Conservation (phyloP, 1,139 yeast genomes). For the Yamadazyma trypodendri region DNA sequence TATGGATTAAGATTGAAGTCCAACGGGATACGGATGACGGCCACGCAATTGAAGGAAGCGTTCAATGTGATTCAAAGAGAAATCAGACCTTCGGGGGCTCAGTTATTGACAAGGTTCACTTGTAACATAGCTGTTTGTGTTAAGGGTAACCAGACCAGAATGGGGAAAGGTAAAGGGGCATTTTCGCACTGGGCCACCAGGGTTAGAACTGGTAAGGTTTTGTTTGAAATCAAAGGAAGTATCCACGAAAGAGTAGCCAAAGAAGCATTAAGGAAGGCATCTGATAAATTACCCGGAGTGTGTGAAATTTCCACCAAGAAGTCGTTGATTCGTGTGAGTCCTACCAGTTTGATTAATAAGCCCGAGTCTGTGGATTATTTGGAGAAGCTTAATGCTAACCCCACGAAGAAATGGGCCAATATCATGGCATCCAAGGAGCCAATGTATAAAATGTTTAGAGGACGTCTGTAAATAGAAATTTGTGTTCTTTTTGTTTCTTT, state of each 20-base stretch:
- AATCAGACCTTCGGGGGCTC: slow-evolving; percentile 70
- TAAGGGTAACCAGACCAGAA: slow-evolving; percentile 98
- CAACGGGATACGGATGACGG: slow-evolving; percentile 85
- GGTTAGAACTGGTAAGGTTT: slow-evolving; percentile 91
- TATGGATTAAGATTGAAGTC: slow-evolving; percentile 86
- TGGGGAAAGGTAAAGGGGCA: slow-evolving; percentile 99
- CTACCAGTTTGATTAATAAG: slow-evolving; percentile 44
- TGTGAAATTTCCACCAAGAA: slow-evolving; percentile 78
- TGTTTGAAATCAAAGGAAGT: slow-evolving; percentile 79
- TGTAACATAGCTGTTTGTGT: slow-evolving; percentile 90
- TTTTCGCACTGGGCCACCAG: slow-evolving; percentile 97
- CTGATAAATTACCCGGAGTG: slow-evolving; percentile 88
- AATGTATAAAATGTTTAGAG: slow-evolving; percentile 52
- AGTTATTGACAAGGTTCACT: slow-evolving; percentile 74
- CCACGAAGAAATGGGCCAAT: slow-evolving; percentile 62
- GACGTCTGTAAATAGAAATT: slow-evolving; percentile 32
- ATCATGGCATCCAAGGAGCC: slow-evolving; percentile 49
- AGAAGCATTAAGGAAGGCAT: slow-evolving; percentile 89
- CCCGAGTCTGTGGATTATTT: slow-evolving; percentile 53
- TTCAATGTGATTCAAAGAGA: slow-evolving; percentile 81
- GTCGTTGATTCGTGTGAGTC: slow-evolving; percentile 71
- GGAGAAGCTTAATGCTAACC: slow-evolving; percentile 54
- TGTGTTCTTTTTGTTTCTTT: background rate
- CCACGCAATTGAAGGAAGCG: slow-evolving; percentile 88
- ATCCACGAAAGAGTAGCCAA: slow-evolving; percentile 89